Percentiles rank a stretch among this genome's conserved stretches.
phyloP scores from a whole-genome alignment of 352 stramenopile species.

The Phytophthora fragariaefolia region DNA sequence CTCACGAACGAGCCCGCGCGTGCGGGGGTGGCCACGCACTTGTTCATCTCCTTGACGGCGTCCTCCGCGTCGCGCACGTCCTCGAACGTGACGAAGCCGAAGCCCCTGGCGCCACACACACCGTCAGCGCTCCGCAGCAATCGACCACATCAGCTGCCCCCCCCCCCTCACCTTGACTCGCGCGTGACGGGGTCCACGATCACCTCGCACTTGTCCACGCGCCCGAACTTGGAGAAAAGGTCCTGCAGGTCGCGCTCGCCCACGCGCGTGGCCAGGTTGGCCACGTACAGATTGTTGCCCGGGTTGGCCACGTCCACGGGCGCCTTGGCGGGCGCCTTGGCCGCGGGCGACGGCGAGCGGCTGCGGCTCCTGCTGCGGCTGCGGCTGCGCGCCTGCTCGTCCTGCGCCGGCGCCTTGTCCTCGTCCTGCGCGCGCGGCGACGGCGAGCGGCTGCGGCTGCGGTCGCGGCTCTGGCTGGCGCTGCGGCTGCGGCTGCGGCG shows the following conservation, averaged over 20 bases:
- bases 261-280: conserved; percentile 67
- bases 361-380: conserved; percentile 36
- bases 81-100: conserved; percentile 83
- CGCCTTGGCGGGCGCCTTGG: conserved; percentile 21
- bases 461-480: conserved; percentile 24
- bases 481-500: conserved; percentile 17
- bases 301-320: conserved; percentile 46
- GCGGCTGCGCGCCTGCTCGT: conserved; percentile 1
- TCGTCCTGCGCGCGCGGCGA: conserved; percentile 29
- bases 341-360: conserved; percentile 42
- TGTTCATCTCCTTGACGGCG: conserved; percentile 81
- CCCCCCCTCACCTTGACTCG: conserved; percentile 60
- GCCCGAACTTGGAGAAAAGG: conserved; percentile 77
- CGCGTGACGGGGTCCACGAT: conserved; percentile 81
- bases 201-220: conserved; percentile 78
- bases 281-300: conserved; percentile 86
- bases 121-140: too few species aligned
- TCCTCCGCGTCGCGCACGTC: conserved; percentile 79
- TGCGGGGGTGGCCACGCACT: conserved; percentile 65
- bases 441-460: conserved; percentile 33
- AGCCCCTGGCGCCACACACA: conserved; percentile 59
- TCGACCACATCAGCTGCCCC: neutral
- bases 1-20: too few species aligned
- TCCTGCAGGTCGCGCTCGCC: conserved; percentile 70
- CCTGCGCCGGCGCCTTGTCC: conserved; percentile 11